phyloP scores from a whole-genome alignment of 352 stramenopile species.

The Phytopythium mirpurense region DNA sequence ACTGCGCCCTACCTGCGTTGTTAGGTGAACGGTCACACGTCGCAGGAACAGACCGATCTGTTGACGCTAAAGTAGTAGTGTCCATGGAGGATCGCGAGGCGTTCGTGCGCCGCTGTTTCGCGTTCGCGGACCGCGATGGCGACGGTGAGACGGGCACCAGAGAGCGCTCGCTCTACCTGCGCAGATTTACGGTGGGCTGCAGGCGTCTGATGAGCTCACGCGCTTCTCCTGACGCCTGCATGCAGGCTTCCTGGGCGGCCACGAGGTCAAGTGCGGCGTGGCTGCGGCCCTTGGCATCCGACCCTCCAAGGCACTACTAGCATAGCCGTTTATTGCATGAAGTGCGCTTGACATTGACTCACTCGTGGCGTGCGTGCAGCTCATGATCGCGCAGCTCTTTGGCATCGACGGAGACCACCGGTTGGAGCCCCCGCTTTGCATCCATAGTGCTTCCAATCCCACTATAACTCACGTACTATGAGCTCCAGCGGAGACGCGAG shows the following conservation, averaged over 20 bases:
- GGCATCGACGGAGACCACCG: not conserved
- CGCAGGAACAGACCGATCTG: too few species aligned
- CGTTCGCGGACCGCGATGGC: constrained; percentile 26
- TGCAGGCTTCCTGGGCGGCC: constrained; percentile 30
- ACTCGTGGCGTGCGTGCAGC: constrained; percentile 16
- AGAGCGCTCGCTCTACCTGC: too few species aligned
- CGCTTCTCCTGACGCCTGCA: constrained; percentile 7
- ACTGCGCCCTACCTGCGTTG: not conserved
- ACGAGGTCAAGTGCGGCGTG: constrained; percentile 68
- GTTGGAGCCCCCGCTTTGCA: too few species aligned
- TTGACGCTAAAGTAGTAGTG: not conserved
- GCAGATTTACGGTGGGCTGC: too few species aligned
- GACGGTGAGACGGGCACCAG: constrained; percentile 16
- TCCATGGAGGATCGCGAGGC: constrained; percentile 10
- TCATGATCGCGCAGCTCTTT: constrained; percentile 64
- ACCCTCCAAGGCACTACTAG: constrained; percentile 49
- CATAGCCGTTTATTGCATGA: too few species aligned
- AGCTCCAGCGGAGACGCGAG: not conserved
- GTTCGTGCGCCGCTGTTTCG: constrained; percentile 43
- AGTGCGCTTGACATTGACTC: not conserved
- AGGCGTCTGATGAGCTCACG: too few species aligned
- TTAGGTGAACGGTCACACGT: too few species aligned
- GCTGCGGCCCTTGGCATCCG: constrained; percentile 55
- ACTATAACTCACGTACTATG: too few species aligned
- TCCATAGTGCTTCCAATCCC: too few species aligned